These are phyloP conservation scores for Colletotrichum acutatum DNA, from an alignment of 2,329 filamentous ascomycete genomes.

Conservation along the genomic window DNA sequence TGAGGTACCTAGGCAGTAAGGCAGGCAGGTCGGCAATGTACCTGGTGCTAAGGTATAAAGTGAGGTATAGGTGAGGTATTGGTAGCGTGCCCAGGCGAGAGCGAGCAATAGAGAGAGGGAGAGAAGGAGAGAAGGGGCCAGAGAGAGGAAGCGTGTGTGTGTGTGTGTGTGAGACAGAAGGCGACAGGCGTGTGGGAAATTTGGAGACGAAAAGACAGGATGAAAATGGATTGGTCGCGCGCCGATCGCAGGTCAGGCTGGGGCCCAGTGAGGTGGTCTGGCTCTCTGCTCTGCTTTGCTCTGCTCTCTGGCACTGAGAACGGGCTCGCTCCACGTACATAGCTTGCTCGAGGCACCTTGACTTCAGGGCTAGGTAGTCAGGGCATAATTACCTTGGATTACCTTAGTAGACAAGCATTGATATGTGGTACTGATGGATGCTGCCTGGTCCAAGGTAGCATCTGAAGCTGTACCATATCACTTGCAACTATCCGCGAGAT, in stretches of 20 bases:
- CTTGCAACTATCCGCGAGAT: background rate
- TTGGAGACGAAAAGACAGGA: constrained; percentile 33
- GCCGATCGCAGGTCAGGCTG: constrained; percentile 21
- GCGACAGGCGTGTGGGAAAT: constrained; percentile 23
- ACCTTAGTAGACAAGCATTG: background rate
- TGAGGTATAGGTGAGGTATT: background rate
- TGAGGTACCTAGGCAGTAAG: no score
- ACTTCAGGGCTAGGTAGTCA: no score
- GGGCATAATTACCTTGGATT: no score
- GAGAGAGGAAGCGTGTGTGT: background rate
- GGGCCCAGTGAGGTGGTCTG: background rate
- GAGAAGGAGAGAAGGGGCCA: background rate
- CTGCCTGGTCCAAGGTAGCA: background rate
- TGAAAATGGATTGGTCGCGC: constrained; percentile 34
- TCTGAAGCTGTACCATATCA: background rate
- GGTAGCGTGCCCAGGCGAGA: constrained; percentile 1
- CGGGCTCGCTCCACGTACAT: no score
- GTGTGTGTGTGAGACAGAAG: background rate
- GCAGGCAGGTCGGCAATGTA: background rate
- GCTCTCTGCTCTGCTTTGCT: background rate
- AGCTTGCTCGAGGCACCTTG: no score
- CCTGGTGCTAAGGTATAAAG: background rate
- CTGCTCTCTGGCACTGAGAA: background rate
- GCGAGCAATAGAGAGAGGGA: background rate
- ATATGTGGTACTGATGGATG: background rate